A percentile compares a stretch with the other conserved stretches of the same genome.
Conservation (phyloP, 768 basidiomycete genomes). For the Lactarius vividus region DNA sequence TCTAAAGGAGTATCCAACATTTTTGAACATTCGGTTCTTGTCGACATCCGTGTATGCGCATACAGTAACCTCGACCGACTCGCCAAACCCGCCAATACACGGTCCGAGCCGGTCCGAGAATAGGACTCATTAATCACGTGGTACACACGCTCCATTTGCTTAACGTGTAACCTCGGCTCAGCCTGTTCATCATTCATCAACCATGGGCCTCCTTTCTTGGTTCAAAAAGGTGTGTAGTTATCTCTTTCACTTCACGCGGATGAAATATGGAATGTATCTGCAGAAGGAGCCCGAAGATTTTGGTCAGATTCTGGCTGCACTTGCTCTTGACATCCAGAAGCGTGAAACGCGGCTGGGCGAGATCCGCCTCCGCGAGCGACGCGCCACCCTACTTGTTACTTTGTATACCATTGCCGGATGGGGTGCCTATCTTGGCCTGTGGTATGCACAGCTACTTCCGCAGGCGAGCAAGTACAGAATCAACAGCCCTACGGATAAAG, state of each 20-base stretch:
- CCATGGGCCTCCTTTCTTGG: constrained; percentile 29
- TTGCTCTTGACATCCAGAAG: constrained; percentile 68
- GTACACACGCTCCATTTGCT: not conserved
- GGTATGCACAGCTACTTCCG: constrained; percentile 65
- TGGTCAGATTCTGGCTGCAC: constrained; percentile 64
- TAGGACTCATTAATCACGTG: not conserved
- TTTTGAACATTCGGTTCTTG: constrained; percentile 23
- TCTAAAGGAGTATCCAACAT: constrained; percentile 10
- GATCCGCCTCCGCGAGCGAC: constrained; percentile 80
- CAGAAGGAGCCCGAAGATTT: constrained; percentile 69
- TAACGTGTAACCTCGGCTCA: constrained; percentile 4
- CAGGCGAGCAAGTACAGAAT: constrained; percentile 34
- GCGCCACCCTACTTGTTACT: constrained; percentile 73
- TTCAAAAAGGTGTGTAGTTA: constrained; percentile 28
- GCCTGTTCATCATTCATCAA: not conserved
- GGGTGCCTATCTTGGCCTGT: constrained; percentile 67
- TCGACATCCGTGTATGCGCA: constrained; percentile 18
- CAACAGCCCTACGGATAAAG: constrained; percentile 39
- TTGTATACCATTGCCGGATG: constrained; percentile 74
- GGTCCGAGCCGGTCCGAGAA: constrained; percentile 6
- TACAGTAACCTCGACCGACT: not conserved
- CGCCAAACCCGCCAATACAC: not conserved
- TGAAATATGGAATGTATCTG: not conserved
- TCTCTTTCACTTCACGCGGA: not conserved
- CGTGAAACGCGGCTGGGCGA: constrained; percentile 74